Conservation (phyloP, 2,329 filamentous ascomycete species). For the Chaetomium olivaceum region DNA sequence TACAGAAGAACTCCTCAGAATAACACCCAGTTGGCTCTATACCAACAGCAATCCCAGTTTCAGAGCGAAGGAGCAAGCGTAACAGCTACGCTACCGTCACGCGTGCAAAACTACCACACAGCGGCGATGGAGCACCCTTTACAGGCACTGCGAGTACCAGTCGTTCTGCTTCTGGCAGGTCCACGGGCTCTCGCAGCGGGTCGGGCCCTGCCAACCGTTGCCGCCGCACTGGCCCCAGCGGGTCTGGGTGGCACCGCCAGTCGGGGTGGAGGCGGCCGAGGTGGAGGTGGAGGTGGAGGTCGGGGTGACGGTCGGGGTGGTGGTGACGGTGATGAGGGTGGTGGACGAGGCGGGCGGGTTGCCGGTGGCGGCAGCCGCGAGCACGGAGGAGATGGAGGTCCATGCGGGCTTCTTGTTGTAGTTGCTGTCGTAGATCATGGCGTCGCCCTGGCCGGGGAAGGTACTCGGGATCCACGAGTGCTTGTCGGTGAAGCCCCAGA, state of each 20-base stretch:
- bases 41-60: not conserved
- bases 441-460: constrained; percentile 43
- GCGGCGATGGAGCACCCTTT: not conserved
- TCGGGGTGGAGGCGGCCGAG: constrained; percentile 12
- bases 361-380: constrained; percentile 37
- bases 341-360: constrained; percentile 15
- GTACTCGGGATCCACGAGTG: constrained; percentile 44
- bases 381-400: constrained; percentile 40
- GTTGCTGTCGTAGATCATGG: constrained; percentile 42
- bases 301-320: constrained; percentile 3
- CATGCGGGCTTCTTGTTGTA: constrained; percentile 44
- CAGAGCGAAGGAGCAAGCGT: not conserved
- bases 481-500: constrained; percentile 47
- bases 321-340: constrained; percentile 19
- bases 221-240: constrained; percentile 39
- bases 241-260: constrained; percentile 20
- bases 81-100: not conserved
- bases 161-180: constrained; percentile 35
- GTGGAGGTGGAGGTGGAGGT: constrained; percentile 11
- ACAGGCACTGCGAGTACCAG: constrained; percentile 38
- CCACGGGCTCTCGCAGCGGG: constrained; percentile 35
- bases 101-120: not conserved
- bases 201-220: constrained; percentile 34
- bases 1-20: not conserved
- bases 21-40: not conserved